Evolutionary conservation across 2,329 filamentous ascomycete genomes (phyloP).

Genomic region (Pyrenochaeta sp.): DNA sequence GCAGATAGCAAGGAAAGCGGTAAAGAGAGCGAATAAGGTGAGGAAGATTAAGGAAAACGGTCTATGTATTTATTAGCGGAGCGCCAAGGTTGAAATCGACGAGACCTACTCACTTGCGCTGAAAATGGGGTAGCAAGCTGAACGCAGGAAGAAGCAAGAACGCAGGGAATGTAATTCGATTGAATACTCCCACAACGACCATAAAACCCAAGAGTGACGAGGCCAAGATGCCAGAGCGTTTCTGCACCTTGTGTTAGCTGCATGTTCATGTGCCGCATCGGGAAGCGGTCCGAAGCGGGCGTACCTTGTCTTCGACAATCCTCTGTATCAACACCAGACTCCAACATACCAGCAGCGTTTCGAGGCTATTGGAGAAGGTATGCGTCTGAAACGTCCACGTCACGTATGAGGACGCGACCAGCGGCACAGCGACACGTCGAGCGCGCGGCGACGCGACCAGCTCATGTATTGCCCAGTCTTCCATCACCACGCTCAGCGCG

Average conservation of each 20-base stretch:
- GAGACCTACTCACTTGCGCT: slow-evolving; percentile 70
- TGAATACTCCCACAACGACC: slow-evolving; percentile 87
- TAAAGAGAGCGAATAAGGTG: slow-evolving; percentile 70
- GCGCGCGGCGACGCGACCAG: slow-evolving; percentile 76
- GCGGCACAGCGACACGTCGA: slow-evolving; percentile 77
- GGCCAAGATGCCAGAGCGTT: slow-evolving; percentile 77
- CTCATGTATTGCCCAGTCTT: slow-evolving; percentile 97
- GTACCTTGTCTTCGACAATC: slow-evolving; percentile 80
- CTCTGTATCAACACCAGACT: slow-evolving; percentile 89
- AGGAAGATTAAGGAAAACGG: slow-evolving; percentile 70
- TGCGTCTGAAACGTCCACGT: slow-evolving; percentile 99
- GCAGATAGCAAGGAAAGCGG: slow-evolving; percentile 75
- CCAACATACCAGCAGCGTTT: slow-evolving; percentile 93
- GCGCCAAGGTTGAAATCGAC: background rate
- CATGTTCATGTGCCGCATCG: slow-evolving; percentile 22
- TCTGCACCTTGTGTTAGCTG: slow-evolving; percentile 58
- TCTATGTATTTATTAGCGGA: slow-evolving; percentile 45
- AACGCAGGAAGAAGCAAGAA: slow-evolving; percentile 86
- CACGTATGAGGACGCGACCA: slow-evolving; percentile 95
- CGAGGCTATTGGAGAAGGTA: slow-evolving; percentile 97
- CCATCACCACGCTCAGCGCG: slow-evolving; percentile 90
- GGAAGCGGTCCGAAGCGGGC: slow-evolving; percentile 44
- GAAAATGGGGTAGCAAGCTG: slow-evolving; percentile 84
- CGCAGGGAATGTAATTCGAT: slow-evolving; percentile 95
- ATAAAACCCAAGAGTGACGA: slow-evolving; percentile 82